phyloP scores from a whole-genome alignment of 2,329 filamentous ascomycete genomes.

The Beauveria sp. region DNA sequence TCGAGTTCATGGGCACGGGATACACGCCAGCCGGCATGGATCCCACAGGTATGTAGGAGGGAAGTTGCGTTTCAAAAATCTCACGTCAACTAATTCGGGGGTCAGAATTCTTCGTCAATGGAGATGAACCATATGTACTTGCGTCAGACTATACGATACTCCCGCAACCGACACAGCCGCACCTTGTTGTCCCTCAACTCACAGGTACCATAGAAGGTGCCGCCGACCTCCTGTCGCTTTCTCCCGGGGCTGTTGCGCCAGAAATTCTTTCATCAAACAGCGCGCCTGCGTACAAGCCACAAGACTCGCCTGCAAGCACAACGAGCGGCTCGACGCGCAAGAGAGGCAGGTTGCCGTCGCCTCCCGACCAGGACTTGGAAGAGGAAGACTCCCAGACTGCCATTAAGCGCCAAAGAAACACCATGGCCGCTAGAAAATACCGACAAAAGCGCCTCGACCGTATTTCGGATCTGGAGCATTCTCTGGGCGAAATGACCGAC shows the following conservation, averaged over 20 bases:
- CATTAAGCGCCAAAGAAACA: constrained; percentile 59
- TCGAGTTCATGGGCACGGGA: constrained; percentile 7
- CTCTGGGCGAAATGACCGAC: constrained; percentile 48
- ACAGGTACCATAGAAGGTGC: neutral
- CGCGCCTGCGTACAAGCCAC: neutral
- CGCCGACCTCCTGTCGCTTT: neutral
- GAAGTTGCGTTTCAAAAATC: neutral
- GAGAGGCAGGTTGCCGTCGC: neutral
- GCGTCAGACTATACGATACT: constrained; percentile 9
- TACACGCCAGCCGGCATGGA: constrained; percentile 11
- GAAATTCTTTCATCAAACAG: neutral
- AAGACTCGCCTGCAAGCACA: constrained; percentile 10
- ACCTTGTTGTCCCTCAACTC: constrained; percentile 7
- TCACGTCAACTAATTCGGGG: neutral
- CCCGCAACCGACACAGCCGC: constrained; percentile 1
- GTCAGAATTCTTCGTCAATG: constrained; percentile 9
- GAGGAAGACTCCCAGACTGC: constrained; percentile 21
- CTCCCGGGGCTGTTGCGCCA: neutral
- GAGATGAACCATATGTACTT: constrained; percentile 9
- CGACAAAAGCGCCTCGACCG: constrained; percentile 64
- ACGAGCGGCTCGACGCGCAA: neutral
- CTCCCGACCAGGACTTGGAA: constrained; percentile 16
- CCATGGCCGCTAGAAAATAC: constrained; percentile 63
- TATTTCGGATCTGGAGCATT: constrained; percentile 52
- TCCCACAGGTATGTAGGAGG: neutral